phyloP scores from a whole-genome alignment of 768 basidiomycete genomes.

The Piloderma croceum region DNA sequence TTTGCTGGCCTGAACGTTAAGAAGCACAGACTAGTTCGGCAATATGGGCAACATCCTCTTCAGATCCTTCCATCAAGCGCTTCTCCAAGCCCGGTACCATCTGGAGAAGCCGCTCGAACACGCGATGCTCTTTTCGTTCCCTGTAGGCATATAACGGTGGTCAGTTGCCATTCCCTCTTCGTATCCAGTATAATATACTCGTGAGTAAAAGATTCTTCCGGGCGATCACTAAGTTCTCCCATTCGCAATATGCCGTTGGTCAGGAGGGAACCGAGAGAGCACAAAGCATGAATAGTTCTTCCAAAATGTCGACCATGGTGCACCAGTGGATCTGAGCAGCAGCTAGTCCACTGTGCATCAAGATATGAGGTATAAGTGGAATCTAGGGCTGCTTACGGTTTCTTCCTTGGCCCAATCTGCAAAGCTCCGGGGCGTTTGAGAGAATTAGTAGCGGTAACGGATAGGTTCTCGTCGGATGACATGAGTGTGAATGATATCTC shows the following conservation, averaged over 20 bases:
- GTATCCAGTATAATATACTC: too few species aligned
- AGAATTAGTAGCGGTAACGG: too few species aligned
- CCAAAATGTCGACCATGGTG: conserved; percentile 20
- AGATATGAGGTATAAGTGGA: too few species aligned
- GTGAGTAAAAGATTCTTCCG: too few species aligned
- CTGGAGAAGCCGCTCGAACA: conserved; percentile 12
- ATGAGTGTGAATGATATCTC: too few species aligned
- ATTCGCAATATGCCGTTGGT: too few species aligned
- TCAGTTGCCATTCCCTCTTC: conserved; percentile 4
- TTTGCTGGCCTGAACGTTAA: not conserved
- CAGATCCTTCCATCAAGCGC: conserved; percentile 7
- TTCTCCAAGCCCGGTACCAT: conserved; percentile 13
- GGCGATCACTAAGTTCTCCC: too few species aligned
- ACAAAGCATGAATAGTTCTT: conserved; percentile 14
- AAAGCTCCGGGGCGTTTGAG: too few species aligned
- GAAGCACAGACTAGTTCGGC: conserved; percentile 12
- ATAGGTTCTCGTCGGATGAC: too few species aligned
- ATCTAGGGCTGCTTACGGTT: conserved; percentile 7
- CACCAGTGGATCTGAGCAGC: too few species aligned
- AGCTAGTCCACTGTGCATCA: conserved; percentile 11
- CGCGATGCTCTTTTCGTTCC: conserved; percentile 10
- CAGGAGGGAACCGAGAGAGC: conserved; percentile 15
- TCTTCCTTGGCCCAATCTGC: conserved; percentile 12
- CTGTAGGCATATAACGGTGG: conserved; percentile 5
- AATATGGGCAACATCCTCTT: conserved; percentile 10